Evolutionary conservation across 139 green algal species (phyloP).

Genomic region (Penium margaritaceum): DNA sequence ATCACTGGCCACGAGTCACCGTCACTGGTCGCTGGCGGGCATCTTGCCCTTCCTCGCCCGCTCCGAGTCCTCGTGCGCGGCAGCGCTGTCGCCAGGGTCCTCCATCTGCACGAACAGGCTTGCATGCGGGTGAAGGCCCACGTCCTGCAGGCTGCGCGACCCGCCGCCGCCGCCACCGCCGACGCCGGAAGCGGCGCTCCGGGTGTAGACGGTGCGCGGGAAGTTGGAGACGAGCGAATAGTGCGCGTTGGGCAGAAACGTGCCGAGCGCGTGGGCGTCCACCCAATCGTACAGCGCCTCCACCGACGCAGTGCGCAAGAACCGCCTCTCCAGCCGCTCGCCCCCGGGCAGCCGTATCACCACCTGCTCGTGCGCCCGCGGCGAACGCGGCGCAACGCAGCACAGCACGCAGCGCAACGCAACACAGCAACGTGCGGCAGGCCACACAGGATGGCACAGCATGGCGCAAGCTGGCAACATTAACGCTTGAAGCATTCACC

Average conservation of each 20-base stretch:
- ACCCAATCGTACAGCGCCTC: slow-evolving; percentile 45
- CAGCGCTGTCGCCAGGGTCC: too few species aligned
- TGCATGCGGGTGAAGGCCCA: slow-evolving; percentile 37
- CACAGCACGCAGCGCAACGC: too few species aligned
- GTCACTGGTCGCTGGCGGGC: too few species aligned
- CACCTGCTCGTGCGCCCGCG: too few species aligned
- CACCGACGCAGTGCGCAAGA: slow-evolving; percentile 18
- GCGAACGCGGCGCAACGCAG: too few species aligned
- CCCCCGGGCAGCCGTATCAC: slow-evolving; percentile 34
- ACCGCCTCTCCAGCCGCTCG: slow-evolving; percentile 31
- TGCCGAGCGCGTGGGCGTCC: slow-evolving; percentile 40
- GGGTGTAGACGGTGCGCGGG: slow-evolving; percentile 39
- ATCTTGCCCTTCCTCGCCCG: too few species aligned
- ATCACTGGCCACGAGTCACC: too few species aligned
- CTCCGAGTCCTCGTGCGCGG: too few species aligned
- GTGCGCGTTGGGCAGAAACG: slow-evolving; percentile 1
- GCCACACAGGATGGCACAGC: too few species aligned
- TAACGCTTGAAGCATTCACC: too few species aligned
- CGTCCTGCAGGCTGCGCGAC: slow-evolving; percentile 34
- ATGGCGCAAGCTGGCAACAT: too few species aligned
- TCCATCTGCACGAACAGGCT: slow-evolving; percentile 47
- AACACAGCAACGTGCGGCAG: not conserved
- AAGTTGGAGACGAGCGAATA: slow-evolving; percentile 47
- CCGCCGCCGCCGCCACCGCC: not conserved
- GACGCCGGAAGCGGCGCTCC: too few species aligned